A percentile compares a stretch with the other conserved stretches of the same genome.
Evolutionary conservation across 495 filamentous ascomycete genomes (phyloP).

Genomic region (Penicillium cataractarum): DNA sequence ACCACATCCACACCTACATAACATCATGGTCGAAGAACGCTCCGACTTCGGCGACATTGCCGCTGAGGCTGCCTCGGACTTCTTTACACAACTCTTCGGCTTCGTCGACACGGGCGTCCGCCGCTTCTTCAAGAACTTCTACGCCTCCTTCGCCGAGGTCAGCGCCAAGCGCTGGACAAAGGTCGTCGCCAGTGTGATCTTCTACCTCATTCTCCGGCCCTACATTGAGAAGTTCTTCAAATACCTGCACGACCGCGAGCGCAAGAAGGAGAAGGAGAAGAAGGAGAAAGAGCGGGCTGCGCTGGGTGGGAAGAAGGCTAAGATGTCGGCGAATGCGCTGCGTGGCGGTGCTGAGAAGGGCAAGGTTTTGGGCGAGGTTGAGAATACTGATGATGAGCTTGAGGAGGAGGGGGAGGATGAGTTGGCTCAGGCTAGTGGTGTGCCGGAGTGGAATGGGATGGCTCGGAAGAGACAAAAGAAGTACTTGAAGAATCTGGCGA

Average conservation of each 20-base stretch:
- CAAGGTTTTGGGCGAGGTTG: slow-evolving; percentile 44
- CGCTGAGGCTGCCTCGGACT: slow-evolving; percentile 39
- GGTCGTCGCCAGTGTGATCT: slow-evolving; percentile 60
- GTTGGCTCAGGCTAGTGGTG: slow-evolving; percentile 47
- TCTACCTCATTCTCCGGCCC: slow-evolving; percentile 67
- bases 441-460: slow-evolving; percentile 53
- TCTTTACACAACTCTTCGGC: slow-evolving; percentile 40
- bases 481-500: slow-evolving; percentile 54
- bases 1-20: neutral
- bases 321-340: slow-evolving; percentile 64
- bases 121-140: slow-evolving; percentile 58
- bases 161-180: slow-evolving; percentile 61
- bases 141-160: slow-evolving; percentile 57
- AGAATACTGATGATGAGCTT: slow-evolving; percentile 56
- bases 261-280: slow-evolving; percentile 54
- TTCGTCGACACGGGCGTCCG: slow-evolving; percentile 27
- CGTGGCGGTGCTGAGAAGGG: slow-evolving; percentile 57
- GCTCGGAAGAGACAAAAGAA: slow-evolving; percentile 67
- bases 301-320: slow-evolving; percentile 54
- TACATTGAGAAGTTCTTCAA: slow-evolving; percentile 60
- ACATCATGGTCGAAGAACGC: slow-evolving; percentile 29
- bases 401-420: slow-evolving; percentile 62
- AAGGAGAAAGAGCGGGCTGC: slow-evolving; percentile 44
- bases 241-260: slow-evolving; percentile 59
- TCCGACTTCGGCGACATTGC: slow-evolving; percentile 30